Base-by-base conservation (phyloP, 2,329 filamentous ascomycete species). In the Grosmannia huntii region DNA sequence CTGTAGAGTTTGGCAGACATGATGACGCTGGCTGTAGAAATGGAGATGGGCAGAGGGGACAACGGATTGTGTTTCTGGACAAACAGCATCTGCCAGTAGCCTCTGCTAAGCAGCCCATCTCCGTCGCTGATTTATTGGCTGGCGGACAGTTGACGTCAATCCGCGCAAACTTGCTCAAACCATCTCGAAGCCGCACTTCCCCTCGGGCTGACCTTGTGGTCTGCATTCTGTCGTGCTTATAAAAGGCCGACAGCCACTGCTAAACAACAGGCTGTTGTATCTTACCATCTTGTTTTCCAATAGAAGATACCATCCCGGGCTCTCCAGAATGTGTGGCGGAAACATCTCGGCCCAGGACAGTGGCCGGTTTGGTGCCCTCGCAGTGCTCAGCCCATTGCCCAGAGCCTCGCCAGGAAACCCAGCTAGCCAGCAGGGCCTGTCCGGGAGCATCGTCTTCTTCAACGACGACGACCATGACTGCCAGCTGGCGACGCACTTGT, bases 1-100 rank as follows among this genome's bases (percentile, higher is more conserved):
- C 63, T 62, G 61, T 70, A 68, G 10, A 56, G 58, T 53, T 60
- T 60, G 55, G 54, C 56, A 46, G 59, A 54, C 62, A 60, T 62
- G 33, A 11, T 36, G 33, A 10, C 33, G 33, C 3, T 36, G 5
- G 36, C 14, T 38, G 12, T 16, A 38, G 36, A 28, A 53, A 28
- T n/a, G 12, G 27, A 28, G 7, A 28, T 7, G 27, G 27, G 7
- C 27, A 28, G 27, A 28, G 27, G 27, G 27, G 7, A 31, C 25
- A 31, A 10, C 38, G 19, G 5, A n/a, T 7, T 44, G 41, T n/a
- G 16, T 19, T n/a, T 44, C 38, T 44, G 19, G 41, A 44, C 41
- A 44, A 19, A 44, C 16, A 7, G n/a, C 5, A 19, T 44, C 7
- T 19, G 19, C 41, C 38, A 9, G 16, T n/a, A n/a, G 41, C 7